Conservation (phyloP, 2,329 filamentous ascomycete genomes). For the Venturia effusa region DNA sequence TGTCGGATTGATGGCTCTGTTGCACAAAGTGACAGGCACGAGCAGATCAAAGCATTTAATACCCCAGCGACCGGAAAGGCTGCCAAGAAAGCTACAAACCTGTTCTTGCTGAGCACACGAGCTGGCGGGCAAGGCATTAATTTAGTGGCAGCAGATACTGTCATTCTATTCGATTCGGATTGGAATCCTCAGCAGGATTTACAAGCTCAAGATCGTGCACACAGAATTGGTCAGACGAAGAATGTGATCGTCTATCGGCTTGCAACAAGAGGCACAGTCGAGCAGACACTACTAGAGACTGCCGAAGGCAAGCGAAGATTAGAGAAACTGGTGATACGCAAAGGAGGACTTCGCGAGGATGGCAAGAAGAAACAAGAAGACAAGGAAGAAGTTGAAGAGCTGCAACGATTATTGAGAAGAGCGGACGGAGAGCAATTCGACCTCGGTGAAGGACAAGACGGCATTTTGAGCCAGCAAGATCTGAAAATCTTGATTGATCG, state of each 20-base stretch:
- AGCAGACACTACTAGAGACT: conserved; percentile 74
- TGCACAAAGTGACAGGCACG: conserved; percentile 49
- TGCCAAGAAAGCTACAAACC: conserved; percentile 48
- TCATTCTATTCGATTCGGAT: conserved; percentile 80
- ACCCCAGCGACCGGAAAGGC: conserved; percentile 24
- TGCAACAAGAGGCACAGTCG: conserved; percentile 85
- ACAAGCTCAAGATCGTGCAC: conserved; percentile 89
- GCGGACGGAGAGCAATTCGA: conserved; percentile 63
- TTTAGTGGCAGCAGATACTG: conserved; percentile 80
- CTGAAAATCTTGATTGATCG: conserved; percentile 70
- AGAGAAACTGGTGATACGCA: conserved; percentile 92
- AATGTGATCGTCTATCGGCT: conserved; percentile 91
- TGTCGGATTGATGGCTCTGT: conserved; percentile 90
- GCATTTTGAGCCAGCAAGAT: conserved; percentile 65
- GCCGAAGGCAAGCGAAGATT: conserved; percentile 86
- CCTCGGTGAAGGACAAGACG: conserved; percentile 35
- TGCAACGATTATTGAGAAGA: conserved; percentile 33
- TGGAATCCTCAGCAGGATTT: conserved; percentile 98
- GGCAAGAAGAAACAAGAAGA: conserved; percentile 16
- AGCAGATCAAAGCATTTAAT: conserved; percentile 38
- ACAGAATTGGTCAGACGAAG: conserved; percentile 84
- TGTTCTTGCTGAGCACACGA: conserved; percentile 83
- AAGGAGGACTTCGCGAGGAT: conserved; percentile 55
- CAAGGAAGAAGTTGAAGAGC: conserved; percentile 35
- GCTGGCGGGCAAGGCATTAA: conserved; percentile 96